A percentile compares a stretch with the other conserved stretches of the same genome.
Evolutionary conservation across 2,329 filamentous ascomycete genomes (phyloP).

Genomic region (Epichloe elymi): DNA sequence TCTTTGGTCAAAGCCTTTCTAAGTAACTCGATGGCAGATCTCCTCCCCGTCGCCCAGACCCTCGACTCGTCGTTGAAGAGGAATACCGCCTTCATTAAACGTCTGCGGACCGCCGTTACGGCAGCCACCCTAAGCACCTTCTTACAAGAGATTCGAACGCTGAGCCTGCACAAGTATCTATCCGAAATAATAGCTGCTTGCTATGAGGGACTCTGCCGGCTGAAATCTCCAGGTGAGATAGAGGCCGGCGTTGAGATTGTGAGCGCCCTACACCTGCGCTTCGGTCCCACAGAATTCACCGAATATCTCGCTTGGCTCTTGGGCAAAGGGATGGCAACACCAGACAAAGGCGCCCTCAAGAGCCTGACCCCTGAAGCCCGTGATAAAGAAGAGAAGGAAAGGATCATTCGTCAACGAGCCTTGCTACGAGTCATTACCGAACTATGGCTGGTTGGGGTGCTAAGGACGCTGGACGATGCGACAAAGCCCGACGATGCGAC

Average conservation of each 20-base stretch:
- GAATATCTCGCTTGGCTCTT: conserved; percentile 85
- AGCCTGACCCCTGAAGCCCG: conserved; percentile 66
- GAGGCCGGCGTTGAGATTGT: conserved; percentile 85
- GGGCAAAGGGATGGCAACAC: conserved; percentile 79
- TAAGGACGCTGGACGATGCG: conserved; percentile 65
- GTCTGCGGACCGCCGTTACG: conserved; percentile 79
- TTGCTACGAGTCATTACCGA: conserved; percentile 86
- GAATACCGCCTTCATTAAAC: conserved; percentile 96
- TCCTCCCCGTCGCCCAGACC: conserved; percentile 63
- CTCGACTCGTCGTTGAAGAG: conserved; percentile 95
- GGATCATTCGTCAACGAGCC: conserved; percentile 71
- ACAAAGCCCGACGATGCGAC: conserved; percentile 49
- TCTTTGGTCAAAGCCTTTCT: background rate
- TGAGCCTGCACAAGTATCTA: conserved; percentile 91
- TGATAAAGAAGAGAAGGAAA: conserved; percentile 93
- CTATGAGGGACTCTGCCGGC: conserved; percentile 83
- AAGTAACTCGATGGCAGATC: conserved; percentile 35
- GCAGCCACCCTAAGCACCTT: conserved; percentile 70
- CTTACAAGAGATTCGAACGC: conserved; percentile 74
- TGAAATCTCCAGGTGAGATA: conserved; percentile 86
- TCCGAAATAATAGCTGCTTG: conserved; percentile 94
- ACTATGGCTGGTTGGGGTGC: conserved; percentile 81
- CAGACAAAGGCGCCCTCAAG: conserved; percentile 76
- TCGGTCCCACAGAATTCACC: conserved; percentile 82
- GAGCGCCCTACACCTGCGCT: conserved; percentile 89